Evolutionary conservation across 441 rosid genomes (phyloP).

Genomic region (Populus tomentosa): DNA sequence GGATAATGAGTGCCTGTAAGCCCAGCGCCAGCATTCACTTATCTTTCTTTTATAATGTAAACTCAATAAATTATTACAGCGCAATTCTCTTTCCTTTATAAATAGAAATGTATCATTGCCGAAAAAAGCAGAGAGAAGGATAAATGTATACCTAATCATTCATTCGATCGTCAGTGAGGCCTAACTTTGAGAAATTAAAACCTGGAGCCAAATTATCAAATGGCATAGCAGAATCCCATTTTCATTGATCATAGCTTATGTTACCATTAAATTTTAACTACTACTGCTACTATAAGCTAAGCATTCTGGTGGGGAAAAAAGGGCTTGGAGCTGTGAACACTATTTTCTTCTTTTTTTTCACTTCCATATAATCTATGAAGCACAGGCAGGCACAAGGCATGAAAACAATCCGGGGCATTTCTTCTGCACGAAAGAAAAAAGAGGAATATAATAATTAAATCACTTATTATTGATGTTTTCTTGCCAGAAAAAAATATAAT

Average conservation of each 20-base stretch:
- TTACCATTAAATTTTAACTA: background rate
- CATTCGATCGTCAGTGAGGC: too few species aligned
- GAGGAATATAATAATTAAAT: background rate
- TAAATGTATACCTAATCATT: too few species aligned
- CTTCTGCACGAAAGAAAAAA: conserved; percentile 38
- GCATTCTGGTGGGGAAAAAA: background rate
- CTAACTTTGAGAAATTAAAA: too few species aligned
- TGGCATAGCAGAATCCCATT: background rate
- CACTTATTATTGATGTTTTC: background rate
- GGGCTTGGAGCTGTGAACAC: background rate
- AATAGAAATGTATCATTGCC: too few species aligned
- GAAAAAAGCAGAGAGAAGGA: too few species aligned
- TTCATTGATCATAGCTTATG: background rate
- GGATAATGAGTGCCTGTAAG: too few species aligned
- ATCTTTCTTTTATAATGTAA: too few species aligned
- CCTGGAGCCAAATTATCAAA: background rate
- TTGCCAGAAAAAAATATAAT: background rate
- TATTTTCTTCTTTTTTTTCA: background rate
- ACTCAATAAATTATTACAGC: too few species aligned
- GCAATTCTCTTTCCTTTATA: too few species aligned
- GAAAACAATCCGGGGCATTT: conserved; percentile 65
- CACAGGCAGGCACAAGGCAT: conserved; percentile 83
- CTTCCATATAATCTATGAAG: conserved; percentile 32
- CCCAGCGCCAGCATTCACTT: too few species aligned
- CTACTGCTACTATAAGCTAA: background rate